Percentiles rank a stretch among this genome's conserved stretches.
phyloP scores from a whole-genome alignment of 2,329 filamentous ascomycete genomes.

The Calonectria pteridis region DNA sequence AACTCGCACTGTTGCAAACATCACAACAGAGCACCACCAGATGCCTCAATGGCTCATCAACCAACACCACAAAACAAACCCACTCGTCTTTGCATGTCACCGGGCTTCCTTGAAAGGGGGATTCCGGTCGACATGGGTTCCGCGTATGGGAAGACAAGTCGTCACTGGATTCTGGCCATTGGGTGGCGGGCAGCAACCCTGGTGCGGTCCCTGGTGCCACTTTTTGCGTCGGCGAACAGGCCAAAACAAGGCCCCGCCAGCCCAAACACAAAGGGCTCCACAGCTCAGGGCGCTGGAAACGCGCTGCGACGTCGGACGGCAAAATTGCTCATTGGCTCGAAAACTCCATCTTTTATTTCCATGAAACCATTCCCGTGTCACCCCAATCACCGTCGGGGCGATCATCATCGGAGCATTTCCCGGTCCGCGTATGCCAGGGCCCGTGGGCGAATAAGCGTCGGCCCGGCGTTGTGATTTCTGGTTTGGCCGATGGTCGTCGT shows the following conservation, averaged over 20 bases:
- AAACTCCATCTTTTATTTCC: not conserved
- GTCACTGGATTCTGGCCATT: not conserved
- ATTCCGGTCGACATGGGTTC: not conserved
- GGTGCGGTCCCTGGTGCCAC: constrained; percentile 20
- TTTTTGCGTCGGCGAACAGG: constrained; percentile 5
- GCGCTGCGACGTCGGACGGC: not conserved
- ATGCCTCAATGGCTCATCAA: too few species aligned
- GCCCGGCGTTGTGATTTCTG: not conserved
- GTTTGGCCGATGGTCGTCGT: not conserved
- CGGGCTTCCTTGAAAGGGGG: not conserved
- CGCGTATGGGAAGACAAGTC: not conserved
- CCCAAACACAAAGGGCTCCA: constrained; percentile 22
- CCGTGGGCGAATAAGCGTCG: not conserved
- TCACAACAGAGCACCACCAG: not conserved
- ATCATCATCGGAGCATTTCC: not conserved
- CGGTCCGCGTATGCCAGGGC: not conserved
- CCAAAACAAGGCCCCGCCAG: constrained; percentile 1
- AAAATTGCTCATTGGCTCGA: not conserved
- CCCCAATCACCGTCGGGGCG: not conserved
- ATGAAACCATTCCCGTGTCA: not conserved
- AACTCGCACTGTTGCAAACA: not conserved
- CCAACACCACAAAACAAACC: not conserved
- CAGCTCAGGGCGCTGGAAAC: not conserved
- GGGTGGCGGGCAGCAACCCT: not conserved
- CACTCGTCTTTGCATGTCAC: not conserved